These are phyloP conservation scores for Gyrodon lividus DNA, from an alignment of 768 basidiomycete species.

Conservation along the genomic window DNA sequence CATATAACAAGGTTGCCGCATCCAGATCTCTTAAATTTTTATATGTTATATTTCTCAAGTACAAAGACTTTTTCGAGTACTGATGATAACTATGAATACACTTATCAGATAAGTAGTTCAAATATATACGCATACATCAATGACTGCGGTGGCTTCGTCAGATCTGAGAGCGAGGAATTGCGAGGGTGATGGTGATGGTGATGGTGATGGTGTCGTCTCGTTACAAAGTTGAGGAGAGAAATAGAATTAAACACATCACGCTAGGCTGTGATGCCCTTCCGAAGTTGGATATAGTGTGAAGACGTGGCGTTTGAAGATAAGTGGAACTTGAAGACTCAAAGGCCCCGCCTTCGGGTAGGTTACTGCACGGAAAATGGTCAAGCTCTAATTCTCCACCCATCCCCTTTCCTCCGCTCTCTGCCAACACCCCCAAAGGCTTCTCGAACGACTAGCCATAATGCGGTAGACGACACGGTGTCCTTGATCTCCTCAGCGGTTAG, in stretches of 20 bases:
- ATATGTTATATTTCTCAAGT: too few species aligned
- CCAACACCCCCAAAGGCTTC: constrained; percentile 93
- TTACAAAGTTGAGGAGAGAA: constrained; percentile 9
- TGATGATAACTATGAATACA: constrained; percentile 1
- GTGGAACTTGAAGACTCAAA: too few species aligned
- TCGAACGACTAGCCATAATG: constrained; percentile 87
- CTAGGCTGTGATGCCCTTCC: constrained; percentile 9
- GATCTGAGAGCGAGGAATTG: not conserved
- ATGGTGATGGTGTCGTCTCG: not conserved
- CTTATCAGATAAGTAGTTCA: constrained; percentile 1
- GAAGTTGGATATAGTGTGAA: constrained; percentile 15
- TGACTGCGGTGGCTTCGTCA: not conserved
- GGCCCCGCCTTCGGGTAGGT: not conserved
- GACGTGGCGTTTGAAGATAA: not conserved
- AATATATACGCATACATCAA: constrained; percentile 7
- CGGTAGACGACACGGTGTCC: constrained; percentile 85
- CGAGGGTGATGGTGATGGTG: not conserved
- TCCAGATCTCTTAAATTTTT: too few species aligned
- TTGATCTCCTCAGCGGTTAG: constrained; percentile 92
- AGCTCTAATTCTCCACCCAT: constrained; percentile 73
- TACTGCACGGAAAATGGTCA: constrained; percentile 26
- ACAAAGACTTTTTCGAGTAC: too few species aligned
- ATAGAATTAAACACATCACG: constrained; percentile 13
- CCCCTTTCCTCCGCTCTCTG: constrained; percentile 72
- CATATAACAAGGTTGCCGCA: too few species aligned